phyloP scores from a whole-genome alignment of 768 basidiomycete species.

The Strobilomyces dryophilus region DNA sequence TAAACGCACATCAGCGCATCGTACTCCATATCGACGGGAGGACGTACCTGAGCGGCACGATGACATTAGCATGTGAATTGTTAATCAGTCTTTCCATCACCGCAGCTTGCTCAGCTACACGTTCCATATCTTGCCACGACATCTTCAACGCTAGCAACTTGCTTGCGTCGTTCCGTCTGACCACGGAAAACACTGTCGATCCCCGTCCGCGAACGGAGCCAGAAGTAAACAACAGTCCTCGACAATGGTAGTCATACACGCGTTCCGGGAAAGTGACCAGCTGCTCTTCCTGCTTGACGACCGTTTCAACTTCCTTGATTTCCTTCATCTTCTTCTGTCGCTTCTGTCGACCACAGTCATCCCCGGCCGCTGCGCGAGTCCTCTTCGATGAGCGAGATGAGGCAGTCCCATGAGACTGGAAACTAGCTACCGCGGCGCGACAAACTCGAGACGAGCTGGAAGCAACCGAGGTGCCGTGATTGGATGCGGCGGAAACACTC shows the following conservation, averaged over 20 bases:
- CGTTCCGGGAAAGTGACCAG: background rate
- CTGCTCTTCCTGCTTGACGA: background rate
- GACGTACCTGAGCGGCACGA: no score
- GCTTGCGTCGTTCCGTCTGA: background rate
- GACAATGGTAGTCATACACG: background rate
- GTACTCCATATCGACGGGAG: no score
- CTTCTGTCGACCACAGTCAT: background rate
- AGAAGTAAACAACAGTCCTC: background rate
- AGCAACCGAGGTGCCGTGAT: background rate
- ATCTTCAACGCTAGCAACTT: background rate
- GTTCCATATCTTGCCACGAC: background rate
- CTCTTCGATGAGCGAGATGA: background rate
- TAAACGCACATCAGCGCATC: background rate
- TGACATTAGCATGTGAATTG: conserved; percentile 3
- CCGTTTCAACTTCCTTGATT: background rate
- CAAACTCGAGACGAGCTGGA: background rate
- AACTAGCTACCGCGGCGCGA: no score
- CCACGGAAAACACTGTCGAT: conserved; percentile 6
- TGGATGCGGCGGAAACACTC: background rate
- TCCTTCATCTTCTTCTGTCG: background rate
- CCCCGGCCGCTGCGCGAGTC: background rate
- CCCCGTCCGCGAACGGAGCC: conserved; percentile 10
- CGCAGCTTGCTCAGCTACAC: background rate
- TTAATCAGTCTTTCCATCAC: conserved; percentile 1
- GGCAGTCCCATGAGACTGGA: no score